These are phyloP conservation scores for Panicum virgatum DNA, from an alignment of 202 grass and related monocot genomes.

Conservation along the genomic window DNA sequence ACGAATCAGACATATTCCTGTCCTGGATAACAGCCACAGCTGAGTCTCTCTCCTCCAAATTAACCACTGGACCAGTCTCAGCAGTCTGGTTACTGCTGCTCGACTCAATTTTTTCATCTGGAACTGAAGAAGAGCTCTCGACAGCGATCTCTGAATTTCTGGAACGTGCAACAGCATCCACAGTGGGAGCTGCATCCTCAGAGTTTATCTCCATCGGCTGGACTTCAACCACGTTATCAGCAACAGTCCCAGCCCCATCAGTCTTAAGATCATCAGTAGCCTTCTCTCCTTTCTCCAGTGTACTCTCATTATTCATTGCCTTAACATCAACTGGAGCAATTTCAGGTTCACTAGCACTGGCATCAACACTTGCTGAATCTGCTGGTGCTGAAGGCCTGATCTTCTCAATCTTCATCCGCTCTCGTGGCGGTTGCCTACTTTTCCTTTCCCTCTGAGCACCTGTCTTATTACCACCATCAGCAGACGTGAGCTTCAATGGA, in stretches of 20 bases:
- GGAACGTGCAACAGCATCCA: conserved; percentile 36
- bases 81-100: conserved; percentile 38
- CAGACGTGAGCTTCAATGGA: conserved; percentile 57
- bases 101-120: conserved; percentile 40
- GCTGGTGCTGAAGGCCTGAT: conserved; percentile 39
- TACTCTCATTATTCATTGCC: conserved; percentile 16
- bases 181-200: conserved; percentile 41
- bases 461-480: conserved; percentile 43
- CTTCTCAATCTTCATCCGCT: conserved; percentile 62
- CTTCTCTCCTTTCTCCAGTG: conserved; percentile 36
- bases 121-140: conserved; percentile 42
- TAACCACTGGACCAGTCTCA: conserved; percentile 49
- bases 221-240: conserved; percentile 45
- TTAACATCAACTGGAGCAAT: conserved; percentile 33
- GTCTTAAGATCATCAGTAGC: conserved; percentile 36
- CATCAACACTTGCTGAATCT: conserved; percentile 48
- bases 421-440: conserved; percentile 47
- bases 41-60: conserved; percentile 53
- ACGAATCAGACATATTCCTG: conserved; percentile 52
- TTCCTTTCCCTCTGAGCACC: conserved; percentile 58
- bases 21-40: conserved; percentile 55
- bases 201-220: conserved; percentile 45
- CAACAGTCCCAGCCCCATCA: conserved; percentile 34
- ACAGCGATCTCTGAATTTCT: conserved; percentile 33
- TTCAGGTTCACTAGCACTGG: conserved; percentile 46